Evolutionary conservation across 345 rosid species (phyloP).

Genomic region (Camelina neglecta): DNA sequence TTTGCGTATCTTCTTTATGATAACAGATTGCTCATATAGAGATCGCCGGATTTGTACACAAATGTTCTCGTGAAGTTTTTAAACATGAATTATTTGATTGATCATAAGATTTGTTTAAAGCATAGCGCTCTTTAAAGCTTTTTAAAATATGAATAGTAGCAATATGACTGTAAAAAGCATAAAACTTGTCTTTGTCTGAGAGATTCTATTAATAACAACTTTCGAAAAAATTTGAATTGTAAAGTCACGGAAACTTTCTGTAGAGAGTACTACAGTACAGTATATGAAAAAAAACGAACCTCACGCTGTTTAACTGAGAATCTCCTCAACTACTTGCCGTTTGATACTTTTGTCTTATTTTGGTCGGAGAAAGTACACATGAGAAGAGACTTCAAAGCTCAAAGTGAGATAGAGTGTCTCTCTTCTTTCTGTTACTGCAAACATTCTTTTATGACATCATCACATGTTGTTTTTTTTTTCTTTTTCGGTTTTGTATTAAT

Average conservation of each 20-base stretch:
- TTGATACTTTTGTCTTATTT: background rate
- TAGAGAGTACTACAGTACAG: background rate
- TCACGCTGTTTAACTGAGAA: slow-evolving; percentile 20
- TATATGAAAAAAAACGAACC: background rate
- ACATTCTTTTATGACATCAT: slow-evolving; percentile 39
- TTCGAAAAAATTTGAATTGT: slow-evolving; percentile 9
- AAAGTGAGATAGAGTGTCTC: slow-evolving; percentile 14
- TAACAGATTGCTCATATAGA: background rate
- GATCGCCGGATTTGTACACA: background rate
- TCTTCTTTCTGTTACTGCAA: slow-evolving; percentile 3
- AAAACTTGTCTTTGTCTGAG: slow-evolving; percentile 5
- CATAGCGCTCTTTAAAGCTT: background rate
- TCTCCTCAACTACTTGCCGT: slow-evolving; percentile 25
- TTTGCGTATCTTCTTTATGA: background rate
- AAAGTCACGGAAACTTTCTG: slow-evolving; percentile 22
- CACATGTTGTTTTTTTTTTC: background rate
- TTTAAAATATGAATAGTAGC: background rate
- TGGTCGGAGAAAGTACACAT: background rate
- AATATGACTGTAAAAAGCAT: slow-evolving; percentile 6
- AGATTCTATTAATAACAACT: slow-evolving; percentile 23
- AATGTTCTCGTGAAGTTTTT: slow-evolving; percentile 3
- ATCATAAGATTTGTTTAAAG: slow-evolving; percentile 4
- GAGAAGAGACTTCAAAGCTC: slow-evolving; percentile 8
- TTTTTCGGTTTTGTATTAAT: background rate
- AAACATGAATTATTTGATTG: background rate